Base-by-base conservation (phyloP, 805 yeast species). In the Suhomyces vadensis region DNA sequence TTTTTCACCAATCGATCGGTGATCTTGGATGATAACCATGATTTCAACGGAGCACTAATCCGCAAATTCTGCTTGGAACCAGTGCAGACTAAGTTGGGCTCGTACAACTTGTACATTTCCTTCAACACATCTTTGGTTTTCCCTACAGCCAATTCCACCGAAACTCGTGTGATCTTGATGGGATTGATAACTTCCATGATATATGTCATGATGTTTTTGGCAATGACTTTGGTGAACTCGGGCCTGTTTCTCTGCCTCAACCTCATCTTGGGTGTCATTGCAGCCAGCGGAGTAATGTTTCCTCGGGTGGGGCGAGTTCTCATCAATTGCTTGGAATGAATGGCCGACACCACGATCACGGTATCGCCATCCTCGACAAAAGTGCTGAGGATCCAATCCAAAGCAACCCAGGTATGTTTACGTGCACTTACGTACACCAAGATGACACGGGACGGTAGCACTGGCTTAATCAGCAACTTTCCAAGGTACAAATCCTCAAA, bases 351-450 rank as follows among this genome's bases (percentile, higher is more conserved):
- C 6, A 87, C 74, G 3, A 86, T 78, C 9, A 87, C 62, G 10
- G 81, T 74, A 60, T 87, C 95, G 6, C 89, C 87, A 52, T 81
- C 69, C 51, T 77, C 80, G 3, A 83, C 61, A 9, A 83, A 64
- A 33, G 71, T 65, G 37, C 70, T 71, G 42, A 85, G 63, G 5
- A 79, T 67, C 83, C 87, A 87, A 60, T 87, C 95, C 21, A 87
- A 61, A 1, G 89, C 82, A 8, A 85, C 88, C 95, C 95, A 87
- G 0, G 94, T 83, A 65, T 86, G 92, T 43, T 69, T 73, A 47
- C 92, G 67, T 2, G 89, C 95, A 51, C 82, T 73, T 23, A 87
- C 69, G 56, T 85, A 85, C 22, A 83, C 81, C 58, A 86, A 56
- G 4, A 85, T 69, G 1, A 75, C 74, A 54, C 90, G 69, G 29